phyloP scores from a whole-genome alignment of 208 protist genomes.

The Leishmania gerbilli region DNA sequence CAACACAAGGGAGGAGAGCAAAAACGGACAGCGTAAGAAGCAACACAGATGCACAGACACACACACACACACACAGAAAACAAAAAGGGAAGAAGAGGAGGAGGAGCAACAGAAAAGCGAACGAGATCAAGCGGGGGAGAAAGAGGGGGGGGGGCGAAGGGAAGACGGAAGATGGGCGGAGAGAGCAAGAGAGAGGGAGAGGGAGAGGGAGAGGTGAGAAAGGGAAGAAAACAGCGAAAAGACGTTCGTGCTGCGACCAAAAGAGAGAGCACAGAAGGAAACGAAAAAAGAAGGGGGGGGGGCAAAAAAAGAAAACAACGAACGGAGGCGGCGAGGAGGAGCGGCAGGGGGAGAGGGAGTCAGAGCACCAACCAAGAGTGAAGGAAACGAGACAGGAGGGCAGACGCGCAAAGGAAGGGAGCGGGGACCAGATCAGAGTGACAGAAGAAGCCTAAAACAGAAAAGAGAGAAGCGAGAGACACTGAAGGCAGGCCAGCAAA shows the following conservation, averaged over 20 bases:
- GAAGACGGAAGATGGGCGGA: neutral
- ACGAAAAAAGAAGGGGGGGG: too few species aligned
- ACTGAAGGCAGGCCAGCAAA: neutral
- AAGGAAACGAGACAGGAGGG: neutral
- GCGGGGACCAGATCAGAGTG: too few species aligned
- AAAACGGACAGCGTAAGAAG: neutral
- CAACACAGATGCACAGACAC: neutral
- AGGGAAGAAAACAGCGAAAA: neutral
- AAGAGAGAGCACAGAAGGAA: neutral
- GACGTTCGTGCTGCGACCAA: neutral
- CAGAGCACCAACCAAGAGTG: neutral
- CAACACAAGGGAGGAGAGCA: neutral
- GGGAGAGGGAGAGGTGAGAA: too few species aligned
- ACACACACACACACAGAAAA: neutral
- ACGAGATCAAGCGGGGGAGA: neutral
- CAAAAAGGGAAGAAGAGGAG: neutral
- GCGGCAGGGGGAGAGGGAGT: neutral
- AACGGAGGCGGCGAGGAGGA: neutral
- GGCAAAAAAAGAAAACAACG: neutral
- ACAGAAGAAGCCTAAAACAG: neutral
- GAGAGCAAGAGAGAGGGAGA: neutral
- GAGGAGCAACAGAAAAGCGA: neutral
- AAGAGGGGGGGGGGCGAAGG: neutral
- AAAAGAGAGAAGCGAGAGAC: neutral
- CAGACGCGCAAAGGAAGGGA: too few species aligned